A percentile compares a stretch with the other conserved stretches of the same genome.
Conservation (phyloP, 225 moss, liverwort and hornwort genomes). For the Asterella californica region DNA sequence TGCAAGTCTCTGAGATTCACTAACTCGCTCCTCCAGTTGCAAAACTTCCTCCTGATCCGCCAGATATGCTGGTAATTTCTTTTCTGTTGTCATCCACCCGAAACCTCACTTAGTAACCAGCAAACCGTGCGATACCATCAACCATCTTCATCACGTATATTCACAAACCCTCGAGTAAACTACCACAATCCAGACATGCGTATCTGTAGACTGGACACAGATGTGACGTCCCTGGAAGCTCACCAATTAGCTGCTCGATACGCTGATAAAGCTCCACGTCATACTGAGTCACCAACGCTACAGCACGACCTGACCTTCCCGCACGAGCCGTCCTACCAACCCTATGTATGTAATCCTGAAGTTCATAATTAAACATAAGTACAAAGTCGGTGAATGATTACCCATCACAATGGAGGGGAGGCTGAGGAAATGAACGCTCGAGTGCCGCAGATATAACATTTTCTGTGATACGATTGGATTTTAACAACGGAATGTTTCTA, state of each 20-base stretch:
- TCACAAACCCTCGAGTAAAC: background rate
- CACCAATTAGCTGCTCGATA: conserved; percentile 80
- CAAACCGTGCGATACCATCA: background rate
- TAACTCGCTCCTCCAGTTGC: conserved; percentile 67
- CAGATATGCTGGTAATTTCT: conserved; percentile 59
- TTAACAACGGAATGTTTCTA: background rate
- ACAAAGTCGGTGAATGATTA: background rate
- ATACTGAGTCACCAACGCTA: conserved; percentile 87
- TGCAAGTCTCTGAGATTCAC: conserved; percentile 76
- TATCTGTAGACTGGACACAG: background rate
- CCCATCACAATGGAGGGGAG: background rate
- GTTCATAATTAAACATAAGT: background rate
- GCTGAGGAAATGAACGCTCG: no score
- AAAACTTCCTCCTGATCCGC: conserved; percentile 71
- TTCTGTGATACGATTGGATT: background rate
- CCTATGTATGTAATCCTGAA: conserved; percentile 77
- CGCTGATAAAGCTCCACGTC: conserved; percentile 89
- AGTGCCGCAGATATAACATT: no score
- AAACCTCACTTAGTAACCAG: background rate
- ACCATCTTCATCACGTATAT: background rate
- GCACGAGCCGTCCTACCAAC: conserved; percentile 95
- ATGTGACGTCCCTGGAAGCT: background rate
- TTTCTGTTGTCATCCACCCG: conserved; percentile 20
- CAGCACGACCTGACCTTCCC: conserved; percentile 78
- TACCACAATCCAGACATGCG: background rate